phyloP scores from a whole-genome alignment of 2,329 filamentous ascomycete genomes.

The Dactylellina cionopaga region DNA sequence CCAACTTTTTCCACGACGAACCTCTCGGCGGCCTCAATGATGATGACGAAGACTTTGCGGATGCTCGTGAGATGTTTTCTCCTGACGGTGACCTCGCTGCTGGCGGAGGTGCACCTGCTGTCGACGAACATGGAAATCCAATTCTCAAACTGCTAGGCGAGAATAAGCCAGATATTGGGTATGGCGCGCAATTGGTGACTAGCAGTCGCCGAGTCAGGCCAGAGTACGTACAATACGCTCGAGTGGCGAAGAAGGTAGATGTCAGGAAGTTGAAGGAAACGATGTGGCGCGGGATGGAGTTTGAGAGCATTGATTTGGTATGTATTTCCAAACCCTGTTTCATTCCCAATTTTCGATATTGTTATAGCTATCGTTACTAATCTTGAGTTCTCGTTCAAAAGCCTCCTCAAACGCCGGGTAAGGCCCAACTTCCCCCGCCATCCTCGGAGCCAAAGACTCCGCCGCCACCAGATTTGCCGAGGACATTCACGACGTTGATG shows the following conservation, averaged over 20 bases:
- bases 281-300: conserved; percentile 73
- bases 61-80: conserved; percentile 81
- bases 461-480: conserved; percentile 53
- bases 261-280: conserved; percentile 75
- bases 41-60: conserved; percentile 79
- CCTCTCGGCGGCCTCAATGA: conserved; percentile 74
- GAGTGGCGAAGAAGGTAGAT: conserved; percentile 77
- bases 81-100: conserved; percentile 66
- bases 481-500: conserved; percentile 89
- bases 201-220: conserved; percentile 70
- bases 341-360: not conserved
- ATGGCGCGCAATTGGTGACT: conserved; percentile 75
- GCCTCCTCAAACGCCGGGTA: conserved; percentile 55
- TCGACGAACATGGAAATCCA: conserved; percentile 53
- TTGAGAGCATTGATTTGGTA: conserved; percentile 61
- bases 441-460: conserved; percentile 59
- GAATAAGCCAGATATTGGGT: conserved; percentile 57
- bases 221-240: conserved; percentile 76
- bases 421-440: conserved; percentile 59
- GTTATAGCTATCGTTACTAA: no score
- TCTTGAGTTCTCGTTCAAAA: conserved; percentile 15
- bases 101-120: conserved; percentile 61
- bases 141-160: conserved; percentile 27
- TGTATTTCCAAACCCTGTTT: not conserved
- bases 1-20: conserved; percentile 96